Conservation (phyloP, 495 filamentous ascomycete genomes). For the Penicillium flavigenum region DNA sequence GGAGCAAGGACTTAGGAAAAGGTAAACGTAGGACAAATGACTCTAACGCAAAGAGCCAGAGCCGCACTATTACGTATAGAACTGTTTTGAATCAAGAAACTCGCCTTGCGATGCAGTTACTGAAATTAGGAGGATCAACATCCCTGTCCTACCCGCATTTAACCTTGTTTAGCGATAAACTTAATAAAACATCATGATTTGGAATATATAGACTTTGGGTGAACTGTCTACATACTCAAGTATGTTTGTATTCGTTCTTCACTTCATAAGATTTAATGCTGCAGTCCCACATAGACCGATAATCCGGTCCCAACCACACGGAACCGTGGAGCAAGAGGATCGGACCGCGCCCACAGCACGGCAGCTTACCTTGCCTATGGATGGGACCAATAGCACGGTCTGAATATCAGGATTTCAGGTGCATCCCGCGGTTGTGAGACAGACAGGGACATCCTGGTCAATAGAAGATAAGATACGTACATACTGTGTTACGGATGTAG, state of each 20-base stretch:
- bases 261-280: background rate
- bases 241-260: background rate
- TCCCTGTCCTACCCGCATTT: conserved; percentile 1
- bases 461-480: background rate
- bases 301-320: conserved; percentile 1
- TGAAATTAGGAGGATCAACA: background rate
- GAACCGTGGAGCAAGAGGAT: conserved; percentile 7
- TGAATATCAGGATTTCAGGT: background rate
- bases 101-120: background rate
- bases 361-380: background rate
- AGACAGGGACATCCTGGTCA: background rate
- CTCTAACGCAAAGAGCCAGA: background rate
- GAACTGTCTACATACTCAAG: background rate
- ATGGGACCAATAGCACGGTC: background rate
- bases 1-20: background rate
- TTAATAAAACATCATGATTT: background rate
- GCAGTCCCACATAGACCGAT: conserved; percentile 1
- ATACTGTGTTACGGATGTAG: background rate
- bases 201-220: background rate
- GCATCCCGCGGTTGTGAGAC: background rate
- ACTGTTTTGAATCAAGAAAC: background rate
- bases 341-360: conserved; percentile 1
- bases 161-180: background rate
- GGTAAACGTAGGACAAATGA: background rate
- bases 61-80: background rate